Conservation (phyloP, 768 basidiomycete genomes). For the Rhizopogon sp. region DNA sequence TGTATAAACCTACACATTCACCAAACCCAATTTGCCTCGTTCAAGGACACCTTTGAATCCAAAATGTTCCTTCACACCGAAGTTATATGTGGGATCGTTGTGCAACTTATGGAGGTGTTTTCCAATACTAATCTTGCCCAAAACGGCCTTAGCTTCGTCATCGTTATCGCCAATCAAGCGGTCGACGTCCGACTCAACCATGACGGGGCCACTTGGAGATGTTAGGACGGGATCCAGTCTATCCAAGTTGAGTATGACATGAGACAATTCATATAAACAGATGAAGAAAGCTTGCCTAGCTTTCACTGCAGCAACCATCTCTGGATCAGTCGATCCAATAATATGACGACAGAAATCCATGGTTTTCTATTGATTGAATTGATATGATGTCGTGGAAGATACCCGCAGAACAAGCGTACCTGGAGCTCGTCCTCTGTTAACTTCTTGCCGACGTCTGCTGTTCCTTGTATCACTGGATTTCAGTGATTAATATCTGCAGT, state of each 20-base stretch:
- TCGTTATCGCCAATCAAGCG: constrained; percentile 6
- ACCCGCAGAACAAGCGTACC: neutral
- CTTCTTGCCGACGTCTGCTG: constrained; percentile 10
- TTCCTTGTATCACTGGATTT: constrained; percentile 10
- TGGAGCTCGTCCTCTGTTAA: constrained; percentile 8
- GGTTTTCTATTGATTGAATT: constrained; percentile 8
- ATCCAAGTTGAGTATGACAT: neutral
- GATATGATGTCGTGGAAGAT: neutral
- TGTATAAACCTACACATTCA: neutral
- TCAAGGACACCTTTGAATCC: neutral
- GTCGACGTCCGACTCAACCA: constrained; percentile 6
- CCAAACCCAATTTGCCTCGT: neutral
- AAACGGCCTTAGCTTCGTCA: neutral
- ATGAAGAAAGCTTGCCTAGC: neutral
- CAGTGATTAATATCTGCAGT: neutral
- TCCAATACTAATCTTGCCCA: neutral
- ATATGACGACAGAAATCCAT: constrained; percentile 11
- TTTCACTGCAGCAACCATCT: constrained; percentile 3
- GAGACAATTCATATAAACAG: neutral
- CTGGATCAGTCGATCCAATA: constrained; percentile 11
- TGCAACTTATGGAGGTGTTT: constrained; percentile 1
- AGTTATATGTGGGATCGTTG: neutral
- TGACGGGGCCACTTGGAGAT: constrained; percentile 3
- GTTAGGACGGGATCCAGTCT: constrained; percentile 4
- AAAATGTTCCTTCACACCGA: neutral